Base-by-base conservation (phyloP, 495 filamentous ascomycete genomes). In the Penicillium lagena region DNA sequence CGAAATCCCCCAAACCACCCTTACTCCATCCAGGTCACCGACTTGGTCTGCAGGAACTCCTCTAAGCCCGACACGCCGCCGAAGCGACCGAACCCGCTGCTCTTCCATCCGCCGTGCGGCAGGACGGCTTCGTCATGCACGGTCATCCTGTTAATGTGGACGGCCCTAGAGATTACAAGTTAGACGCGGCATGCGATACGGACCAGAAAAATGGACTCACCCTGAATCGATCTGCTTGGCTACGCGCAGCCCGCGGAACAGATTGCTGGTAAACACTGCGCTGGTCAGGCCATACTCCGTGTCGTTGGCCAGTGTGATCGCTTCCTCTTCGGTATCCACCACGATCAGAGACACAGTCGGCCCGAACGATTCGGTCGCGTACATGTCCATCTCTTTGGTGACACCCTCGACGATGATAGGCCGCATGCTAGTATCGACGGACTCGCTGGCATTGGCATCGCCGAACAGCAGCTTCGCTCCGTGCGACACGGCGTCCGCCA, bases 41-140 rank as follows among this genome's bases (percentile, higher is more conserved):
- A 89, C 78, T 96, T 96, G 29, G 80, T 82, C 63, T 81, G 76
- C 59, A 91, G 59, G 76, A 89, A 96, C 69, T 96, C 90, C 27
- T 86, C 72, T 37, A 79, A 67, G 4, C 76, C 80, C 40, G 62
- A 62, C 29, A 62, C 53, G 9, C 66, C 77, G 47, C 76, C 78
- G 61, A 83, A 83, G 2, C 80, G 66, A n/a, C 90, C 90, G 59
- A 79, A 90, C 9, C 90, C 90, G 53, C 84, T 89, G 41, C 78
- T 78, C 77, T 96, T 96, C 55, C 79, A 80, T 28, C 90, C 90
- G 17, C 90, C 90, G 64, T 95, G 89, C 6, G 90, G 87, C 44
- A 95, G 58, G 13, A 69, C 70, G 10, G 79, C 63, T 66, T 95
- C 90, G 49, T 96, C 90, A 56, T 95, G 89, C 1, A 95, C 74